Percentiles rank a stretch among this genome's conserved stretches.
Evolutionary conservation across 805 yeast species (phyloP).

Genomic region (Dipodascus albidus): DNA sequence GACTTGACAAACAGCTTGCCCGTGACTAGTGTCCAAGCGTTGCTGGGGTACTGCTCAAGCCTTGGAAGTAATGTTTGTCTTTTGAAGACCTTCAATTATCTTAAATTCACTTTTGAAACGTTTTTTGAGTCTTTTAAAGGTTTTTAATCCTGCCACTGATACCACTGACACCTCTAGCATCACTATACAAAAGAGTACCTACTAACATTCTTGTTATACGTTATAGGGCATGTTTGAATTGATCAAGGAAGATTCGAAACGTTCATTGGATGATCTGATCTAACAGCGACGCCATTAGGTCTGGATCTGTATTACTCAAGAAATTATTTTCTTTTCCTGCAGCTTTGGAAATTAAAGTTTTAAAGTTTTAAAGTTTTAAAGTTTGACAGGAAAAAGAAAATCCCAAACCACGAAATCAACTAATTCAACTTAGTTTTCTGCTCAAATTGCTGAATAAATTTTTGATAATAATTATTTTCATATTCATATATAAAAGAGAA

Average conservation of each 20-base stretch:
- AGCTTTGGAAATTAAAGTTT: neutral
- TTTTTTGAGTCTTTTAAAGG: no score
- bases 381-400: neutral
- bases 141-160: no score
- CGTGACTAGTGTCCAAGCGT: no score
- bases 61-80: neutral
- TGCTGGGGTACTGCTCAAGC: no score
- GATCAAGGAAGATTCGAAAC: conserved; percentile 77
- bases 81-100: neutral
- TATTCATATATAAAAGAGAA: no score
- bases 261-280: conserved; percentile 34
- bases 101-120: no score
- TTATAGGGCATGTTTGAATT: conserved; percentile 68
- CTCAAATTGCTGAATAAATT: no score
- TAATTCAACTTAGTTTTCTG: no score
- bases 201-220: no score
- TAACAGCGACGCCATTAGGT: conserved; percentile 4
- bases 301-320: conserved; percentile 5
- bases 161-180: no score
- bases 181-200: neutral
- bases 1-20: no score
- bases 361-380: neutral
- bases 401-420: neutral
- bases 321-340: conserved; percentile 1
- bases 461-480: no score